Conservation (phyloP, 2,329 filamentous ascomycete species). For the Fusarium cicatricum region DNA sequence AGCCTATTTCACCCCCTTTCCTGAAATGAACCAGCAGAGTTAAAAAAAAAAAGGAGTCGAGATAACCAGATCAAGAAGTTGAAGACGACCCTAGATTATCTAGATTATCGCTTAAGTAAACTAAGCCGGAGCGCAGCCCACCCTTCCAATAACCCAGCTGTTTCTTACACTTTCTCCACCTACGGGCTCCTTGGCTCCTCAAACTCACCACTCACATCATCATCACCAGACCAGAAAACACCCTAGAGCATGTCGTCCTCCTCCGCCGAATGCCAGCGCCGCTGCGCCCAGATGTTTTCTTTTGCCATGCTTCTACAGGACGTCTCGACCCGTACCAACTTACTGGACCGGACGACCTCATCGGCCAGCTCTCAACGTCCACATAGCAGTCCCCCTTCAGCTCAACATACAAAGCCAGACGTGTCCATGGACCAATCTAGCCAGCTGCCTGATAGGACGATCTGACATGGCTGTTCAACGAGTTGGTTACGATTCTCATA, state of each 20-base stretch:
- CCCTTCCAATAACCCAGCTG: background rate
- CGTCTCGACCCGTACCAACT: constrained; percentile 42
- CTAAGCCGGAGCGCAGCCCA: background rate
- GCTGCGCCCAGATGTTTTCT: constrained; percentile 48
- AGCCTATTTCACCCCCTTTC: too few relatives aligned
- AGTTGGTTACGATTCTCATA: too few relatives aligned
- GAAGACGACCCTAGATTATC: background rate
- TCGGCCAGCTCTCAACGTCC: background rate
- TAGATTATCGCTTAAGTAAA: background rate
- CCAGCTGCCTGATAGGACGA: constrained; percentile 22
- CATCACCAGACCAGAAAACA: constrained; percentile 4
- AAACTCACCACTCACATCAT: constrained; percentile 27
- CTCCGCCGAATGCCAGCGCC: constrained; percentile 40
- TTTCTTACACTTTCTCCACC: background rate
- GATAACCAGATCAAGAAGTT: background rate
- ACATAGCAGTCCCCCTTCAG: constrained; percentile 5
- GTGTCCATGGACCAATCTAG: constrained; percentile 7
- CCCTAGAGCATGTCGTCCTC: constrained; percentile 24
- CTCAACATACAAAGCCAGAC: constrained; percentile 23
- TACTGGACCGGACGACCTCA: constrained; percentile 26
- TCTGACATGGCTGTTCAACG: background rate
- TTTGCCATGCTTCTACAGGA: constrained; percentile 49
- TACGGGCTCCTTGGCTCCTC: background rate
- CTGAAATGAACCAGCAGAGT: too few relatives aligned
- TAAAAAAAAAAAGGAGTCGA: too few relatives aligned